Base-by-base conservation (phyloP, 106 monocot species). In the Acorus gramineus region DNA sequence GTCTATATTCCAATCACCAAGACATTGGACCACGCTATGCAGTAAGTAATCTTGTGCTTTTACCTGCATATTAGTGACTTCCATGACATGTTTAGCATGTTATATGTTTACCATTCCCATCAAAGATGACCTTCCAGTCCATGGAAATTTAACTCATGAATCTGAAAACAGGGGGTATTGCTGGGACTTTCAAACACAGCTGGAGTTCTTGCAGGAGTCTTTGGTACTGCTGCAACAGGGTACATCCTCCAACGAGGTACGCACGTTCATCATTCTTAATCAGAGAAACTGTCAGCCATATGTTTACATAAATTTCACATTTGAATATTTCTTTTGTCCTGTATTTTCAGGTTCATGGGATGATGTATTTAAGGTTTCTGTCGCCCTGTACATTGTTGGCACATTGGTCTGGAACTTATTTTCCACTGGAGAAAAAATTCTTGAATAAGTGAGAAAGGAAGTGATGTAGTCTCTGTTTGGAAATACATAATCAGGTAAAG, bases 1-100 rank as follows among this genome's bases (percentile, higher is more conserved):
- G 96, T 49, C 69, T 98, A n/a, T 98, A 98, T 71, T 98, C 96
- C 48, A 98, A 98, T 75, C 96, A 98, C 59, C 96, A 98, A 68
- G 96, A 98, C 59, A 98, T 98, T 56, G 96, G 96, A 5, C 96
- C 96, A 52, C 82, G 91, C 11, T 98, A 98, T 73, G 77, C 96
- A 7, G 96, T 98, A 75, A 77, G 79, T 66, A 5, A 28, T 28
- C 28, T 28, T 28, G 28, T 28, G 28, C 28, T 28, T 28, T 28
- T 28, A 28, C 1, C 28, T 28, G 28, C 28, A 28, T 28, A 28
- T 28, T 28, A 28, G 28, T 28, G 28, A 28, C 28, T 28, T 28
- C 28, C 28, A 28, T 28, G 28, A 28, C 28, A 1, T 44, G 7
- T 14, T 4, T 63, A 3, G 46, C 48, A 5, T 13, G 14, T 62